Evolutionary conservation across 2,329 filamentous ascomycete genomes (phyloP), one percentile per base, ranked within the genome.

Genomic region (Sordariomycetes sp.): DNA sequence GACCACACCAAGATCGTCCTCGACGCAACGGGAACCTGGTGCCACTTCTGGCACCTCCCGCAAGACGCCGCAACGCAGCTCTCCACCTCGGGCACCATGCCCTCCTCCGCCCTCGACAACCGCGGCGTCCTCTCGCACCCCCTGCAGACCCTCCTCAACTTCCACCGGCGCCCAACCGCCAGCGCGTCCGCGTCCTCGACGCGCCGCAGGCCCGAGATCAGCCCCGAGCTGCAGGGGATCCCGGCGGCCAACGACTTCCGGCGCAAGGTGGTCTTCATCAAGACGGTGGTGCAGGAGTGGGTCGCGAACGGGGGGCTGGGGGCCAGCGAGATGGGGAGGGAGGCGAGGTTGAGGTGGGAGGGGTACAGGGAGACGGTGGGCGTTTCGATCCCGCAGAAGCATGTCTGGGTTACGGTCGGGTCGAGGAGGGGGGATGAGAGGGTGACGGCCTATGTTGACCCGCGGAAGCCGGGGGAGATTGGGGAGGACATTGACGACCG

Each of bases 1-100:
- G 89, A 94, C 63, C 89, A 94, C 68, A 92, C 89, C 59, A 94
- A 94, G 71, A 80, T 94, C 57, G 85, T 92, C 13, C 73, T 94
- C 28, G 88, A 89, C 59, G 74, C 85, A 1, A 81, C 86, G 34
- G 88, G 86, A n/a, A 82, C 79, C 1, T 86, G 84, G 76, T 86
- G 87, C 62, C 86, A 89, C 66, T 89, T 90, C 66, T 87, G 87
- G 72, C 85, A 89, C 64, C 80, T 91, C 22, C 82, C 86, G 0
- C 74, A 82, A n/a, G 81, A 86, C 59, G 87, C 87, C 1, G 83
- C 86, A 2, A 75, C 81, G 61, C 78, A 82, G 45, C 78, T 92
- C 12, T 76, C 80, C 2, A 70, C 76, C 34, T 82, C 81, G 1
- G 84, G 85, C 58, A 80, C 82, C n/a, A 81, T 90, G 55, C 80